Evolutionary conservation across 2,329 filamentous ascomycete species (phyloP).

Genomic region (Arthrobotrys conoides): DNA sequence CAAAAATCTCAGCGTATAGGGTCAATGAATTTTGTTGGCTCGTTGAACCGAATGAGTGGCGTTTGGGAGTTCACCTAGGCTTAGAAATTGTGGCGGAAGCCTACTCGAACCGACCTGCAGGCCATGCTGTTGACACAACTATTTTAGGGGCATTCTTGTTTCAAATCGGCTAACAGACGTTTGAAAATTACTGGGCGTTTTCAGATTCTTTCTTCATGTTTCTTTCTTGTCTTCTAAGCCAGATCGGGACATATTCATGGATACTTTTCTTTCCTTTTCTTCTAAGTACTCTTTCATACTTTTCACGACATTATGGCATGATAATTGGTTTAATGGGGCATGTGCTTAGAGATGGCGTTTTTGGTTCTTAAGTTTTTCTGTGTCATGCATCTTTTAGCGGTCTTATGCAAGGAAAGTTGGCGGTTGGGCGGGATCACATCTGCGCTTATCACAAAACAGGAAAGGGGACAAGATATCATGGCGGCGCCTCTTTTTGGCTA

Average conservation of each 20-base stretch:
- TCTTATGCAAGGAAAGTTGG: conserved; percentile 36
- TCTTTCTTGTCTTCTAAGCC: conserved; percentile 20
- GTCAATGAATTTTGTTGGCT: conserved; percentile 37
- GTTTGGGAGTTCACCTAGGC: conserved; percentile 48
- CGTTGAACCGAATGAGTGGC: conserved; percentile 35
- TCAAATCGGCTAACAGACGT: conserved; percentile 22
- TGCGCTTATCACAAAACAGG: conserved; percentile 29
- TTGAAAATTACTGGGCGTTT: conserved; percentile 28
- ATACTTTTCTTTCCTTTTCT: conserved; percentile 34
- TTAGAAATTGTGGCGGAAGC: conserved; percentile 21
- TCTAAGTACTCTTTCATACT: conserved; percentile 1
- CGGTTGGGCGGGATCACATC: conserved; percentile 44
- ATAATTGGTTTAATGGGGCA: conserved; percentile 51
- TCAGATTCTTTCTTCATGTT: conserved; percentile 16
- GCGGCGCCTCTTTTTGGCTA: conserved; percentile 18
- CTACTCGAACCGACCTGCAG: conserved; percentile 21
- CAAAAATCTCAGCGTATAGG: conserved; percentile 11
- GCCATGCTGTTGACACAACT: conserved; percentile 15
- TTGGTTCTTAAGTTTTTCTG: conserved; percentile 35
- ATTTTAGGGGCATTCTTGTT: conserved; percentile 42
- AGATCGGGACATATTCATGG: conserved; percentile 19
- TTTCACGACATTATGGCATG: conserved; percentile 58
- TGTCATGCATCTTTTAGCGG: conserved; percentile 31
- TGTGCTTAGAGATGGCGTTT: conserved; percentile 57
- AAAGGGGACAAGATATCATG: conserved; percentile 14